Evolutionary conservation across 1,139 yeast species (phyloP).

Genomic region (Kurtzmaniella quercitrusa): DNA sequence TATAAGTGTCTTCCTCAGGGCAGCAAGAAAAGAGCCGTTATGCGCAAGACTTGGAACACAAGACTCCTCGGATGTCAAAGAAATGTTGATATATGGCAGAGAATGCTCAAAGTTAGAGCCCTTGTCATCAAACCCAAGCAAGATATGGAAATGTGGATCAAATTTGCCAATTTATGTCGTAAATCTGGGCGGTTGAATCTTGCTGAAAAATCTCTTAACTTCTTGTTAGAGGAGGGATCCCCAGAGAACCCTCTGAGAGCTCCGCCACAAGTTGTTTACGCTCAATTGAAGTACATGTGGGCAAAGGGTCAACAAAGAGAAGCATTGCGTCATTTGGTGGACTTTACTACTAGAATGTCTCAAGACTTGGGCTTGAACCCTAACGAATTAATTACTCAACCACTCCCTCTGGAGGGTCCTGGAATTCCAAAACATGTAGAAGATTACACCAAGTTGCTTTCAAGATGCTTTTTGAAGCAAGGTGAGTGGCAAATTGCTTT

Average conservation of each 20-base stretch:
- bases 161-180: conserved; percentile 92
- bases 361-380: conserved; percentile 77
- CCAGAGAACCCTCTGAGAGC: conserved; percentile 69
- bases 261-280: conserved; percentile 95
- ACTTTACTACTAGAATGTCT: conserved; percentile 88
- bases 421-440: conserved; percentile 74
- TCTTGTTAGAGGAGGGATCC: conserved; percentile 61
- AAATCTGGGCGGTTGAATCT: conserved; percentile 88
- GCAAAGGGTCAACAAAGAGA: conserved; percentile 86
- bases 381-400: conserved; percentile 81
- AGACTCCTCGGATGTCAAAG: conserved; percentile 90
- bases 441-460: conserved; percentile 81
- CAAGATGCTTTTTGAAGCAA: conserved; percentile 93
- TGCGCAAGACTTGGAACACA: conserved; percentile 93
- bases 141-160: conserved; percentile 98
- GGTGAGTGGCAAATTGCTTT: conserved; percentile 97
- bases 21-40: conserved; percentile 69
- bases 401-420: conserved; percentile 73
- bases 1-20: conserved; percentile 83
- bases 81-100: conserved; percentile 97
- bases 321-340: conserved; percentile 80
- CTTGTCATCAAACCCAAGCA: conserved; percentile 92
- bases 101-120: conserved; percentile 90
- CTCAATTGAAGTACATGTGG: conserved; percentile 96
- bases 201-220: conserved; percentile 87